Base-by-base conservation (phyloP, 257 asterid genomes). In the Asclepias syriaca region DNA sequence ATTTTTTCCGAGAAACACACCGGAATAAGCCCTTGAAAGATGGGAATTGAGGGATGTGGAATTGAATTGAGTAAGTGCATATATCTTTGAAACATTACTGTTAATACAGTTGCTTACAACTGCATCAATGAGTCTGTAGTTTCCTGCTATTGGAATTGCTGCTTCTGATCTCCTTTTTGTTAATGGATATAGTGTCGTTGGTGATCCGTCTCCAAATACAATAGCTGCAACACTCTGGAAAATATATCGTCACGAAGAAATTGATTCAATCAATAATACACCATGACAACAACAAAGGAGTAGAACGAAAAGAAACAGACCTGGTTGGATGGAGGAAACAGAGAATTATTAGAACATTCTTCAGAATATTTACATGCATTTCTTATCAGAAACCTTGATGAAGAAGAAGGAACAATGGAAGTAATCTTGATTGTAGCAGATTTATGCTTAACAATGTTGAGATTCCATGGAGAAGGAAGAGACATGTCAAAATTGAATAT, bases 81-180 rank as follows among this genome's bases (percentile, higher is more conserved):
- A 93, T 61, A 90, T 87, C 78, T 87, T 93, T 43, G 86, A 83
- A 3, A 90, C 89, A 81, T 86, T 81, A 73, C 98, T 93, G 81
- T 93, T 93, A 65, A 93, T 90, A 87, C 97, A 91, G 87, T 93
- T 93, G 88, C 97, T 90, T 27, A 92, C 75, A 34, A 90, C 98
- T 21, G 96, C 88, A 73, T 92, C 97, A 27, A 92, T 82, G 11
- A 88, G 87, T 68, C 97, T 80, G 77, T 90, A 92, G 51, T 85
- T 90, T 71, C 96, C 97, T 48, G 95, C 96, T n/a, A 90, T 90
- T 0, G 98, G 98, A 70, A 92, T 87, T 0, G 96, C 96, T 12
- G 90, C 93, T 70, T 90, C 90, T 56, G 98, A 87, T 79, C 96
- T 77, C 51, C 96, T 55, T 80, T 92, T 90, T 45, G 95, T 92